These are phyloP conservation scores for Cadophora sp. DNA, from an alignment of 2,329 filamentous ascomycete genomes.

Conservation along the genomic window DNA sequence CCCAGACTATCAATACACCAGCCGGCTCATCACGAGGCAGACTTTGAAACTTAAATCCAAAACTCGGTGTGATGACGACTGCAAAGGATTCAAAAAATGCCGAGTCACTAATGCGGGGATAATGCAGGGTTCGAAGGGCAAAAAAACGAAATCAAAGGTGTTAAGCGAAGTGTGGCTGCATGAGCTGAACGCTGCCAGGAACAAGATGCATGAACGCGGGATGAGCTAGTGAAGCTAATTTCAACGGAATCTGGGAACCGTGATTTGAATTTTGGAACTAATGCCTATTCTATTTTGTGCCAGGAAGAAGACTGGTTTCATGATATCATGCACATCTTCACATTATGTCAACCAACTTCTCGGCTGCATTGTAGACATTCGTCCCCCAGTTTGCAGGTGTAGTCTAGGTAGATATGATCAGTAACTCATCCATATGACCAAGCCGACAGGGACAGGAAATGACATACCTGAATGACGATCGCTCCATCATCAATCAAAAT, in stretches of 20 bases:
- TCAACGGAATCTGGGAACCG: background rate
- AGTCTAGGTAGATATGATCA: slow-evolving; percentile 42
- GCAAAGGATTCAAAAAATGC: background rate
- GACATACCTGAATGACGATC: slow-evolving; percentile 57
- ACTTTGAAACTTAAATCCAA: background rate
- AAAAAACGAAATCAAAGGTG: background rate
- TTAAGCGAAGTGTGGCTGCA: background rate
- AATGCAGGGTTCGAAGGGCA: background rate
- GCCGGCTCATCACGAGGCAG: background rate
- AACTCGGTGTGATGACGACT: background rate
- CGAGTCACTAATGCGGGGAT: slow-evolving; percentile 5
- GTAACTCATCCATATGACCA: background rate
- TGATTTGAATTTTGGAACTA: too few relatives aligned
- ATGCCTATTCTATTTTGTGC: too few relatives aligned
- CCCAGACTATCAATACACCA: background rate
- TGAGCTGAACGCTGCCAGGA: slow-evolving; percentile 3
- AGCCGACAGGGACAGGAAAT: background rate
- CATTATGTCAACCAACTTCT: slow-evolving; percentile 46
- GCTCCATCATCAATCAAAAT: slow-evolving; percentile 55
- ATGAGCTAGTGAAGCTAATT: background rate
- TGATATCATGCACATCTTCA: slow-evolving; percentile 20
- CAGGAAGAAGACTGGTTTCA: background rate
- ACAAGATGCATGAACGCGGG: slow-evolving; percentile 2
- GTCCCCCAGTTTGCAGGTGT: slow-evolving; percentile 47
- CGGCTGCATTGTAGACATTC: slow-evolving; percentile 48